Conservation (phyloP, 129 eudicot species). For the Logfia minima region DNA sequence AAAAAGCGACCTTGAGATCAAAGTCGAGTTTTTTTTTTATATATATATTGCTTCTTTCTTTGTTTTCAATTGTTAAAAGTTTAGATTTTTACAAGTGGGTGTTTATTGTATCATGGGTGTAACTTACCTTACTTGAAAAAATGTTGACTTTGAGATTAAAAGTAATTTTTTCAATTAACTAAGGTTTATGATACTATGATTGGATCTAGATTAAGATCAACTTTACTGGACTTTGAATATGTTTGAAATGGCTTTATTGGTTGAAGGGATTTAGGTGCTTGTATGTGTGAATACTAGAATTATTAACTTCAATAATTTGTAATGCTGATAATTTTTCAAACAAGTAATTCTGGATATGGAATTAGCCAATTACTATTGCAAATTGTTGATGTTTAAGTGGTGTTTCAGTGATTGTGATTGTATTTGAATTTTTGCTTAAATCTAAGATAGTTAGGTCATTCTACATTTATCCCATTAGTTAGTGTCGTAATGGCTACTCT, state of each 20-base stretch:
- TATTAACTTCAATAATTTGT: background rate
- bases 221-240: background rate
- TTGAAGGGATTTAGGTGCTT: background rate
- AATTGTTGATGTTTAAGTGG: background rate
- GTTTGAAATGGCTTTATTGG: background rate
- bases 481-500: background rate
- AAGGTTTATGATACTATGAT: constrained; percentile 28
- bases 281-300: background rate
- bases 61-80: background rate
- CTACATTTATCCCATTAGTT: background rate
- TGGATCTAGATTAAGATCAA: constrained; percentile 24
- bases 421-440: background rate
- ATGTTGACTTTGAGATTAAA: constrained; percentile 10
- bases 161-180: background rate
- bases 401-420: background rate
- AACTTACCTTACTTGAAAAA: background rate
- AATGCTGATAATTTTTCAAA: background rate
- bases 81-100: background rate
- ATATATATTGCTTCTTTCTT: too few relatives aligned
- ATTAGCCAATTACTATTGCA: background rate
- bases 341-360: background rate
- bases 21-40: background rate
- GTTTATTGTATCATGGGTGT: constrained; percentile 1
- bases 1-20: background rate
- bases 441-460: background rate